Evolutionary conservation across 805 yeast genomes (phyloP).

Genomic region (Saccharomycopsis fermentans): DNA sequence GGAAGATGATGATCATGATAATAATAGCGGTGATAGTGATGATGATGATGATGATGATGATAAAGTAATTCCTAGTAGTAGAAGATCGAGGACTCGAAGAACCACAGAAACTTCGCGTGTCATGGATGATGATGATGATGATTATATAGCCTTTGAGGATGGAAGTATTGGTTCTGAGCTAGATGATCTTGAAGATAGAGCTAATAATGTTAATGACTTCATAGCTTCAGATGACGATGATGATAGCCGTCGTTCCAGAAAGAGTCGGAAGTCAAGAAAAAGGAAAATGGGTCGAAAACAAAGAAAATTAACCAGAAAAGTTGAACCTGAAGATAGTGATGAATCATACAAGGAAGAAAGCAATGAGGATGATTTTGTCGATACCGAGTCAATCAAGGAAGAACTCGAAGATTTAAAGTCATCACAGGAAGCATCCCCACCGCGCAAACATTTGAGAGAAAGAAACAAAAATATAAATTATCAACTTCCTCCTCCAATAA

Average conservation of each 20-base stretch:
- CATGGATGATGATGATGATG: slow-evolving; percentile 31
- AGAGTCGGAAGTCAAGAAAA: slow-evolving; percentile 16
- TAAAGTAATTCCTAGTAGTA: slow-evolving; percentile 19
- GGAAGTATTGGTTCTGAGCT: slow-evolving; percentile 16
- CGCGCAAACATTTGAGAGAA: slow-evolving; percentile 46
- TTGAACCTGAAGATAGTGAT: slow-evolving; percentile 10
- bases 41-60: slow-evolving; percentile 28
- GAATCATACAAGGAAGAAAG: slow-evolving; percentile 25
- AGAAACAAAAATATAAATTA: slow-evolving; percentile 71
- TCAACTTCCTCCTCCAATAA: slow-evolving; percentile 73
- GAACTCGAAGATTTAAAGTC: slow-evolving; percentile 20
- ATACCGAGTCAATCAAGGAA: slow-evolving; percentile 20
- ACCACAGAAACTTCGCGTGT: slow-evolving; percentile 27
- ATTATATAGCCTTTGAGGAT: slow-evolving; percentile 14
- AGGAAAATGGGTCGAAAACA: slow-evolving; percentile 15
- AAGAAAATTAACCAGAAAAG: slow-evolving; percentile 12
- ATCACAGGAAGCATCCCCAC: slow-evolving; percentile 24
- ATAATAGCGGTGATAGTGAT: slow-evolving; percentile 19
- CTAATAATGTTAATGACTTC: slow-evolving; percentile 18
- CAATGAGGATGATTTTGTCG: slow-evolving; percentile 22
- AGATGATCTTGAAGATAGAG: slow-evolving; percentile 15
- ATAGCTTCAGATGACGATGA: slow-evolving; percentile 22
- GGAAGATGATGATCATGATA: slow-evolving; percentile 15
- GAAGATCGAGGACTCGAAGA: slow-evolving; percentile 22
- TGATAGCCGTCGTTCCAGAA: slow-evolving; percentile 2